These are phyloP conservation scores for Tephrocybe sp. DNA, from an alignment of 768 basidiomycete species.

Conservation along the genomic window DNA sequence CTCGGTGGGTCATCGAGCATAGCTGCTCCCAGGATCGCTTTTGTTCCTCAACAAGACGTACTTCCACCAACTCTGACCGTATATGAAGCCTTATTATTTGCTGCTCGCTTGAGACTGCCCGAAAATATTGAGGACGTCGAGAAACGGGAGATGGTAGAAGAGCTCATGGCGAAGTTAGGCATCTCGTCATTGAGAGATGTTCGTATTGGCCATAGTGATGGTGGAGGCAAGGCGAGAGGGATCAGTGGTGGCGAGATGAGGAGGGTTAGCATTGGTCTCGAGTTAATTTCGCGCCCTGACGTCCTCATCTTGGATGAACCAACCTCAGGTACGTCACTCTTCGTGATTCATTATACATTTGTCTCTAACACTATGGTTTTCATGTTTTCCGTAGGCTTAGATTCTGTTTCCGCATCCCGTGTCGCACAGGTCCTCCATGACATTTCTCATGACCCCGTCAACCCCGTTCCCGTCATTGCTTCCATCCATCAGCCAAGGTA, in stretches of 20 bases:
- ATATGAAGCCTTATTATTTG: slow-evolving; percentile 79
- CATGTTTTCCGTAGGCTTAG: slow-evolving; percentile 56
- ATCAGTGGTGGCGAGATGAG: slow-evolving; percentile 93
- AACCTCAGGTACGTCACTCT: slow-evolving; percentile 45
- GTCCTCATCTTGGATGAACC: slow-evolving; percentile 88
- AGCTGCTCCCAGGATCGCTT: slow-evolving; percentile 61
- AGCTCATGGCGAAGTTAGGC: slow-evolving; percentile 76
- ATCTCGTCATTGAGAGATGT: slow-evolving; percentile 66
- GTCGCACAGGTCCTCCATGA: slow-evolving; percentile 74
- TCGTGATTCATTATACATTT: not conserved
- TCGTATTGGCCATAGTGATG: slow-evolving; percentile 60
- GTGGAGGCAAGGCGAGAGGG: slow-evolving; percentile 70
- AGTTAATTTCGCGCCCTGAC: slow-evolving; percentile 83
- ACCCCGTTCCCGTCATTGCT: slow-evolving; percentile 79
- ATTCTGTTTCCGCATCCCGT: slow-evolving; percentile 82
- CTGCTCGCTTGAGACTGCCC: slow-evolving; percentile 80
- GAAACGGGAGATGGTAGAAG: slow-evolving; percentile 64
- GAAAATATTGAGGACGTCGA: slow-evolving; percentile 61
- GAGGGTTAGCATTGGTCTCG: slow-evolving; percentile 85
- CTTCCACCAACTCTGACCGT: slow-evolving; percentile 80
- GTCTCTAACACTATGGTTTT: too few relatives aligned
- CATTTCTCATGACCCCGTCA: slow-evolving; percentile 66
- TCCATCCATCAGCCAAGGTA: slow-evolving; percentile 87
- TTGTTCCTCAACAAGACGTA: slow-evolving; percentile 85
- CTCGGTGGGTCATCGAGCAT: slow-evolving; percentile 20